phyloP scores from a whole-genome alignment of 148 eudicot species.

The Camellia japonica region DNA sequence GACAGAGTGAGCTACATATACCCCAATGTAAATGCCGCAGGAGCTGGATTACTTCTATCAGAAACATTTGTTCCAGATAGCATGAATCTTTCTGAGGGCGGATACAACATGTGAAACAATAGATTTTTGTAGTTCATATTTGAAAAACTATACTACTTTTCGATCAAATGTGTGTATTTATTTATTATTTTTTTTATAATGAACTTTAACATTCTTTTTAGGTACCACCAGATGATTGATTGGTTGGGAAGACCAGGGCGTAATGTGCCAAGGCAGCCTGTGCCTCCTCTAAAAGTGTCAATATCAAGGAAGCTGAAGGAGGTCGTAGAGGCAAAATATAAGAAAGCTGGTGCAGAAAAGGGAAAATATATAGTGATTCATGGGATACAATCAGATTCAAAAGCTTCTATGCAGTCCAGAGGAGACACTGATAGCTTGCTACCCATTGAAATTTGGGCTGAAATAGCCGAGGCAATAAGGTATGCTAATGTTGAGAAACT shows the following conservation, averaged over 20 bases:
- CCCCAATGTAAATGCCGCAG: conserved; percentile 87
- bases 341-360: conserved; percentile 63
- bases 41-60: conserved; percentile 80
- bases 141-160: neutral
- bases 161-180: neutral
- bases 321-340: conserved; percentile 68
- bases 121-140: neutral
- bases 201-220: conserved; percentile 1
- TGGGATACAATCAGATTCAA: conserved; percentile 76
- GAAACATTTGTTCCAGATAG: conserved; percentile 62
- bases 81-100: conserved; percentile 77
- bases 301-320: conserved; percentile 73
- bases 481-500: conserved; percentile 8
- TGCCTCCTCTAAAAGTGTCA: conserved; percentile 70
- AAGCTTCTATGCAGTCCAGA: conserved; percentile 88
- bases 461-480: conserved; percentile 61
- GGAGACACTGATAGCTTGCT: conserved; percentile 91
- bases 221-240: conserved; percentile 85
- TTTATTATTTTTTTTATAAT: neutral
- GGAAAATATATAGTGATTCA: conserved; percentile 89
- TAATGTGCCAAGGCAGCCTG: conserved; percentile 52
- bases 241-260: conserved; percentile 78
- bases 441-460: conserved; percentile 71
- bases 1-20: conserved; percentile 87
- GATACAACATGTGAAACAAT: conserved; percentile 63